Conservation (phyloP, 148 eudicot species). For the Cornus florida region DNA sequence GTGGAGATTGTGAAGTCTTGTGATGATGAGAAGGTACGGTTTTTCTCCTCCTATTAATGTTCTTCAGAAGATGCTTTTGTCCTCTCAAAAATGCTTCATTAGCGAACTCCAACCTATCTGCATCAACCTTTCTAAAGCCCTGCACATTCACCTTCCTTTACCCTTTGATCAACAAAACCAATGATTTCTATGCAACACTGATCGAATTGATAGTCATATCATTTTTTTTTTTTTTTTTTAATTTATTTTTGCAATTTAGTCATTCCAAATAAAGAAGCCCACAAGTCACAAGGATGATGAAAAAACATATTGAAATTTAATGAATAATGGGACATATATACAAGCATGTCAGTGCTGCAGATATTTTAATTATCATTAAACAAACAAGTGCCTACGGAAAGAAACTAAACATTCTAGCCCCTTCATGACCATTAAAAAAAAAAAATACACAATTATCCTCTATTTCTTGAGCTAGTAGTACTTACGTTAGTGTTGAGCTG, state of each 20-base stretch:
- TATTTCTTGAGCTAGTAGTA: neutral
- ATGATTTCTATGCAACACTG: neutral
- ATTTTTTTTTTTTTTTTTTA: too few relatives aligned
- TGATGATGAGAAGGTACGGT: conserved; percentile 14
- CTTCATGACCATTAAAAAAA: neutral
- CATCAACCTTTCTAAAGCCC: conserved; percentile 41
- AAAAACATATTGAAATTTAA: too few relatives aligned
- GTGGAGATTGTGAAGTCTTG: conserved; percentile 10
- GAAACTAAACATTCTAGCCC: neutral
- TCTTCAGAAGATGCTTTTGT: conserved; percentile 42
- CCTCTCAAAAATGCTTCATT: conserved; percentile 43
- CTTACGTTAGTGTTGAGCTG: conserved; percentile 59
- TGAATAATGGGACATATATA: too few relatives aligned
- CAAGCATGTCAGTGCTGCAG: too few relatives aligned
- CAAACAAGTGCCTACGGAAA: too few relatives aligned
- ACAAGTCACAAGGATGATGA: too few relatives aligned
- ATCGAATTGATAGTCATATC: too few relatives aligned
- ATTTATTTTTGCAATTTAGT: too few relatives aligned
- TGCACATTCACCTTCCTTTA: conserved; percentile 13
- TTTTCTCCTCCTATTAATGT: conserved; percentile 37
- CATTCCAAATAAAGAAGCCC: too few relatives aligned
- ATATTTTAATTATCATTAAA: too few relatives aligned
- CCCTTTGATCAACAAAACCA: neutral
- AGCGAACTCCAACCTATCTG: conserved; percentile 38
- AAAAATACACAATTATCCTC: neutral